Evolutionary conservation across 768 basidiomycete species (phyloP).

Genomic region (Hypsizygus marmoreus): DNA sequence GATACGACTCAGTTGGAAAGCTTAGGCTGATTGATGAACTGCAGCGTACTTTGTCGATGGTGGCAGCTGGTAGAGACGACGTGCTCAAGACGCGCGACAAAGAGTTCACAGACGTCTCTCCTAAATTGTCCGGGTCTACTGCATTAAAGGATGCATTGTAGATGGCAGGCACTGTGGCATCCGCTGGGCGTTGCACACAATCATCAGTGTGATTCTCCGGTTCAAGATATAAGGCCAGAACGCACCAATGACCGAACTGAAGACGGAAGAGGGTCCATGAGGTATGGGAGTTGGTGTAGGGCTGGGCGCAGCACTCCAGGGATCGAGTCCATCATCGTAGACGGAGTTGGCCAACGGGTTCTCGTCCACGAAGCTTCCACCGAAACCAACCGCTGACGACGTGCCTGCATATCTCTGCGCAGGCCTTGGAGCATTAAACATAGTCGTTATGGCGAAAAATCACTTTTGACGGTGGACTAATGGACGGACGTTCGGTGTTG

Average conservation of each 20-base stretch:
- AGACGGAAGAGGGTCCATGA: slow-evolving; percentile 49
- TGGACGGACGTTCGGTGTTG: too few relatives aligned
- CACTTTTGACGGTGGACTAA: neutral
- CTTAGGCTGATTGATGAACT: slow-evolving; percentile 6
- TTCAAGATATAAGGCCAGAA: neutral
- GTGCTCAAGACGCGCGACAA: slow-evolving; percentile 80
- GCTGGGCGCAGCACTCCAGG: slow-evolving; percentile 77
- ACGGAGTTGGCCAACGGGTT: slow-evolving; percentile 73
- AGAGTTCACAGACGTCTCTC: slow-evolving; percentile 81
- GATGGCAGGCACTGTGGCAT: slow-evolving; percentile 76
- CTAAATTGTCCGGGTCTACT: slow-evolving; percentile 69
- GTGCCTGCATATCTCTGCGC: slow-evolving; percentile 65
- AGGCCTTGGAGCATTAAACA: slow-evolving; percentile 86
- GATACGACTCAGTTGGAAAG: neutral
- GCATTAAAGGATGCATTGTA: slow-evolving; percentile 75
- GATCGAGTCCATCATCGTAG: slow-evolving; percentile 80
- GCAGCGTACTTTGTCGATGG: slow-evolving; percentile 69
- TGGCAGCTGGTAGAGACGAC: slow-evolving; percentile 77
- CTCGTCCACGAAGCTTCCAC: slow-evolving; percentile 74
- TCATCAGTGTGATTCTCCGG: slow-evolving; percentile 5
- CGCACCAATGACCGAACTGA: slow-evolving; percentile 72
- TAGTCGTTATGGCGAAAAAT: slow-evolving; percentile 29
- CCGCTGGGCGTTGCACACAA: slow-evolving; percentile 46
- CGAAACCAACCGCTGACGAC: slow-evolving; percentile 55
- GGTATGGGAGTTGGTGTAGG: slow-evolving; percentile 67